Evolutionary conservation across 2,329 filamentous ascomycete species (phyloP).

Genomic region (Leptoxyphium fumago): DNA sequence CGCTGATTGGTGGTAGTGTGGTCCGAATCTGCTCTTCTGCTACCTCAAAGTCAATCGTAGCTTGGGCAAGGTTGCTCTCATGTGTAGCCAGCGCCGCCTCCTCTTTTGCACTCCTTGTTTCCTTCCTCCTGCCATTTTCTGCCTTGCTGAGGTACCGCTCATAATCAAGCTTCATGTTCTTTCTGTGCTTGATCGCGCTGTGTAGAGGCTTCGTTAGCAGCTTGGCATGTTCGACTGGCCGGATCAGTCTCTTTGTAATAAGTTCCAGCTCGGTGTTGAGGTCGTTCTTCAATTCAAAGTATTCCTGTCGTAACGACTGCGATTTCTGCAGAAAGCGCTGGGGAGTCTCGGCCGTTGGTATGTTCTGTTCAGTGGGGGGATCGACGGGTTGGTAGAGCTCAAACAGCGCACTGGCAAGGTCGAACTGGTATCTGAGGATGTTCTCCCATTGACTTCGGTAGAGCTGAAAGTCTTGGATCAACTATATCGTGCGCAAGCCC

Average conservation of each 20-base stretch:
- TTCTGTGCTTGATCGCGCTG: slow-evolving; percentile 73
- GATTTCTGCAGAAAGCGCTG: slow-evolving; percentile 49
- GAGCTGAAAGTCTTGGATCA: slow-evolving; percentile 58
- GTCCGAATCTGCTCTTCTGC: slow-evolving; percentile 61
- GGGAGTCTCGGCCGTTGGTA: slow-evolving; percentile 46
- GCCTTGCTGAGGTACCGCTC: slow-evolving; percentile 62
- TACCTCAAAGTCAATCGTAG: slow-evolving; percentile 54
- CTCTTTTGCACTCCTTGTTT: slow-evolving; percentile 56
- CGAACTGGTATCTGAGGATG: slow-evolving; percentile 54
- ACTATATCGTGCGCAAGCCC: slow-evolving; percentile 29
- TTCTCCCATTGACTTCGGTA: slow-evolving; percentile 70
- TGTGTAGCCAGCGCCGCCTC: slow-evolving; percentile 56
- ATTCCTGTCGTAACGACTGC: slow-evolving; percentile 48
- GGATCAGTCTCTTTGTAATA: slow-evolving; percentile 56
- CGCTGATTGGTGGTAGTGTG: slow-evolving; percentile 56
- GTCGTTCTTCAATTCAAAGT: slow-evolving; percentile 56
- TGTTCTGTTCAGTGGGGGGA: slow-evolving; percentile 39
- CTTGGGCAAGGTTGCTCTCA: slow-evolving; percentile 51
- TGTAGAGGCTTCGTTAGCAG: slow-evolving; percentile 56
- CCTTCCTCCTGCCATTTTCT: slow-evolving; percentile 55
- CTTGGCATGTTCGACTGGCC: slow-evolving; percentile 54
- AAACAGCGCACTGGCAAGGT: slow-evolving; percentile 53
- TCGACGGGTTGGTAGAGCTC: slow-evolving; percentile 63
- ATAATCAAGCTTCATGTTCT: slow-evolving; percentile 69
- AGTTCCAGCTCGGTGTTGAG: slow-evolving; percentile 54